Evolutionary conservation across 1,284 basidiomycete species (phyloP).

Genomic region (Moesziomyces aphidis): DNA sequence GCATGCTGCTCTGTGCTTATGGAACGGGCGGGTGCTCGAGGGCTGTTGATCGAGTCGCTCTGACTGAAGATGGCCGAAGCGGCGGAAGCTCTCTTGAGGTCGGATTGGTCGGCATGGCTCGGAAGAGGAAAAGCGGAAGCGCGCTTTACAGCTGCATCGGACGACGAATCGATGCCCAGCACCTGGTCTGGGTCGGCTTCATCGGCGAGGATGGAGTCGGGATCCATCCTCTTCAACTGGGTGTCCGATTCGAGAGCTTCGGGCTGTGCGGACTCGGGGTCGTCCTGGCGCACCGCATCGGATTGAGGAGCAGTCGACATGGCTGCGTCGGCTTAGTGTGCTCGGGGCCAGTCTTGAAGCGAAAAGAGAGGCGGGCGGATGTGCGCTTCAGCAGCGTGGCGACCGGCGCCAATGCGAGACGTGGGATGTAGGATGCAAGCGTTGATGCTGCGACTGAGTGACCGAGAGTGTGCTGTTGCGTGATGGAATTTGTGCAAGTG

Average conservation of each 20-base stretch:
- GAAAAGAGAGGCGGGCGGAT: too few species aligned
- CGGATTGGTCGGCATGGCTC: conserved; percentile 12
- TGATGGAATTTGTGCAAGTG: too few species aligned
- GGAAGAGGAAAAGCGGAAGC: background rate
- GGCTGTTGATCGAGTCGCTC: conserved; percentile 16
- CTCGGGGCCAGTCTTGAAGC: background rate
- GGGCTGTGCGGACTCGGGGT: conserved; percentile 4
- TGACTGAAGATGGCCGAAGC: conserved; percentile 45
- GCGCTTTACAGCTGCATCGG: conserved; percentile 25
- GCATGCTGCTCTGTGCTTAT: conserved; percentile 4
- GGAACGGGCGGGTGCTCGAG: conserved; percentile 10
- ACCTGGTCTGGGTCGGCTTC: conserved; percentile 56
- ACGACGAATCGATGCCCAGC: conserved; percentile 51
- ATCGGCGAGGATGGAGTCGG: conserved; percentile 59
- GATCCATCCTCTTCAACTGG: conserved; percentile 46
- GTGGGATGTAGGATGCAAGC: too few species aligned
- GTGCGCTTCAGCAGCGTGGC: too few species aligned
- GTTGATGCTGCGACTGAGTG: too few species aligned
- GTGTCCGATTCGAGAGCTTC: conserved; percentile 23
- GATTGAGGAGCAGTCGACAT: conserved; percentile 25
- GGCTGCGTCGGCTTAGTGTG: background rate
- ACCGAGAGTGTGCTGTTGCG: too few species aligned
- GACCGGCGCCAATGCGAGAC: too few species aligned
- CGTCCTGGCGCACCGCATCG: conserved; percentile 12
- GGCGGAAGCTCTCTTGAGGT: conserved; percentile 34